Evolutionary conservation across 345 rosid genomes (phyloP).

Genomic region (Euphorbia tirucalli): DNA sequence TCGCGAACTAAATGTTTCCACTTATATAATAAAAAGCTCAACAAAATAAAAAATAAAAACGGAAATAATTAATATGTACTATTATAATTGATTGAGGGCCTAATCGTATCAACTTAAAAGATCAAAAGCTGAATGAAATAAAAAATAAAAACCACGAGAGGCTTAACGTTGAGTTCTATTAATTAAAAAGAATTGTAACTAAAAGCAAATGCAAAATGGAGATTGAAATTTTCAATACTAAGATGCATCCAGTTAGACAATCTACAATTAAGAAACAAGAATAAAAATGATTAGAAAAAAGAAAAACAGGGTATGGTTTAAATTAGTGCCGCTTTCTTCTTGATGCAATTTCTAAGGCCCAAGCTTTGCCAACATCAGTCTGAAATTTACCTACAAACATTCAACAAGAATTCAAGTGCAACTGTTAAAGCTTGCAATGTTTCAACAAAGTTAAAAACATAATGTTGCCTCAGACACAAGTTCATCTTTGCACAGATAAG

Average conservation of each 20-base stretch:
- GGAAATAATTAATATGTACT: too few species aligned
- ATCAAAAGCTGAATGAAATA: too few species aligned
- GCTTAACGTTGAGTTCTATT: too few species aligned
- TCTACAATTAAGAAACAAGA: not conserved
- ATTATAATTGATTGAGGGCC: too few species aligned
- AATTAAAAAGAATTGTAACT: too few species aligned
- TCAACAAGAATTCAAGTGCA: not conserved
- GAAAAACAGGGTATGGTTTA: not conserved
- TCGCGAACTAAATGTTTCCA: too few species aligned
- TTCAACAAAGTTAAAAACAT: not conserved
- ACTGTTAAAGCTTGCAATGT: not conserved
- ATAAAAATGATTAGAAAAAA: not conserved
- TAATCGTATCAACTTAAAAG: too few species aligned
- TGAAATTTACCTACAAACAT: conserved; percentile 71
- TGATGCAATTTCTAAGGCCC: conserved; percentile 80
- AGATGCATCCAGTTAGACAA: not conserved
- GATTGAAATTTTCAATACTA: not conserved
- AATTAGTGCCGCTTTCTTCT: conserved; percentile 34
- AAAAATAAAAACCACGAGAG: too few species aligned
- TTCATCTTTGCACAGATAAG: too few species aligned
- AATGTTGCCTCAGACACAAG: too few species aligned
- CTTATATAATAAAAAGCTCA: too few species aligned
- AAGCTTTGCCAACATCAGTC: conserved; percentile 80
- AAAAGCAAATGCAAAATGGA: not conserved
- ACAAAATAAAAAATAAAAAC: too few species aligned